Evolutionary conservation across 2,329 filamentous ascomycete species (phyloP).

Genomic region (Fusarium luffae): DNA sequence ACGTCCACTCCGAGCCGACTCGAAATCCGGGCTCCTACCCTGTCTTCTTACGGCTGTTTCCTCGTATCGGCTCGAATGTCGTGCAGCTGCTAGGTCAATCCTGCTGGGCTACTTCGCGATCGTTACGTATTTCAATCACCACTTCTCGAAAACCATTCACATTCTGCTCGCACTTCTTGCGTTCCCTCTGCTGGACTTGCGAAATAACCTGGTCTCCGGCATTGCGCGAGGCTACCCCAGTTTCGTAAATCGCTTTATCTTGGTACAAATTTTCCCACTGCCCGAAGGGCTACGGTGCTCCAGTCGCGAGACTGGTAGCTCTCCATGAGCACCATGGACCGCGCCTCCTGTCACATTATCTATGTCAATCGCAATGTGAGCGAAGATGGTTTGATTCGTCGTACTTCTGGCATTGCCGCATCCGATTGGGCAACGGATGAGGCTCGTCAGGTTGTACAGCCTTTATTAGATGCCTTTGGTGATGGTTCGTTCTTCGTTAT

Average conservation of each 20-base stretch:
- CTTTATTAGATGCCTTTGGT: constrained; percentile 65
- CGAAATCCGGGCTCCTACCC: not conserved
- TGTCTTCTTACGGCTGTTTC: not conserved
- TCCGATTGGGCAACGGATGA: constrained; percentile 53
- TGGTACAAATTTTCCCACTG: constrained; percentile 39
- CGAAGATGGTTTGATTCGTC: constrained; percentile 57
- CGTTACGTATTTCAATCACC: constrained; percentile 18
- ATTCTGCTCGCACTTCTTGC: not conserved
- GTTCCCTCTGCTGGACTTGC: constrained; percentile 2
- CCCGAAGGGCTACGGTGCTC: constrained; percentile 64
- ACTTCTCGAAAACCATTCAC: not conserved
- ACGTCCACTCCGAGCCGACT: constrained; percentile 3
- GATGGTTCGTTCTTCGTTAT: constrained; percentile 56
- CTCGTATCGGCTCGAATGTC: constrained; percentile 26
- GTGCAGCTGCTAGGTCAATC: constrained; percentile 31
- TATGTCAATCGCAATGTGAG: constrained; percentile 68
- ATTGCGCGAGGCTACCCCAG: constrained; percentile 30
- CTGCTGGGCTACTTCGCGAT: constrained; percentile 21
- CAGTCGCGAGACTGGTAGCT: constrained; percentile 71
- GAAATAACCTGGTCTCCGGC: constrained; percentile 28
- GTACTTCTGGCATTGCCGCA: constrained; percentile 37
- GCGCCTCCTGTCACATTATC: constrained; percentile 67
- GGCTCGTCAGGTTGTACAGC: constrained; percentile 59
- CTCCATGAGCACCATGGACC: constrained; percentile 67
- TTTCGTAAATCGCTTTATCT: constrained; percentile 24